Percentiles rank a stretch among this genome's conserved stretches.
These are phyloP conservation scores for Globisporangium paddicum DNA, from an alignment of 352 stramenopile species.

Conservation along the genomic window DNA sequence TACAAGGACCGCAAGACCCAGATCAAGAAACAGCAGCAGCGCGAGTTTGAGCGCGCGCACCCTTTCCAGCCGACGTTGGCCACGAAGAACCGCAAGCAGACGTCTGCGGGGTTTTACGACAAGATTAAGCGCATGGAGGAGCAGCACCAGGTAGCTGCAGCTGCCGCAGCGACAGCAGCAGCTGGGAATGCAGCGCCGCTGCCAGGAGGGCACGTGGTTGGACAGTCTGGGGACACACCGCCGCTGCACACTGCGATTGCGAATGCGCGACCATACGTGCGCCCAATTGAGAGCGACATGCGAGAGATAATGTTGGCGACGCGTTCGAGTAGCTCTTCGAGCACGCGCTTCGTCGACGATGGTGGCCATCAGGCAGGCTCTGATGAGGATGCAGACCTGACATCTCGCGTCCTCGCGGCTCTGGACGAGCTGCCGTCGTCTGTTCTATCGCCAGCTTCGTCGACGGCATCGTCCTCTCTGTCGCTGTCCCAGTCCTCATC, in stretches of 20 bases:
- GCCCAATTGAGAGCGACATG: conserved; percentile 39
- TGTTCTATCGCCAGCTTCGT: background rate
- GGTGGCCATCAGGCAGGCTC: conserved; percentile 7
- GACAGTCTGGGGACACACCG: background rate
- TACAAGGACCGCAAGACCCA: conserved; percentile 59
- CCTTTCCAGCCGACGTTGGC: conserved; percentile 61
- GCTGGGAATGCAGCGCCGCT: background rate
- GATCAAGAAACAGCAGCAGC: conserved; percentile 42
- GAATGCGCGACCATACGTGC: conserved; percentile 56
- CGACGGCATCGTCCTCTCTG: background rate
- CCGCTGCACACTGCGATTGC: conserved; percentile 43
- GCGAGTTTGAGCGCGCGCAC: conserved; percentile 50
- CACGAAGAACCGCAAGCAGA: conserved; percentile 35
- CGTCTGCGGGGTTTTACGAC: conserved; percentile 44
- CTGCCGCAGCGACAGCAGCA: background rate
- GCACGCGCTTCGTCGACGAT: conserved; percentile 20
- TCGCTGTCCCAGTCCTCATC: background rate
- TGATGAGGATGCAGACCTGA: conserved; percentile 54
- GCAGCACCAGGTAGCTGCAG: background rate
- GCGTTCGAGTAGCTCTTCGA: conserved; percentile 30
- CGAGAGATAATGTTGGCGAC: conserved; percentile 11
- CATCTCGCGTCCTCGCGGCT: conserved; percentile 46
- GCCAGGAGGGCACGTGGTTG: background rate
- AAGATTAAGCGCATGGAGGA: conserved; percentile 31
- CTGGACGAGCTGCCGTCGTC: conserved; percentile 32